Evolutionary conservation across 305 asterid genomes (phyloP).

Genomic region (Nicotiana rustica): DNA sequence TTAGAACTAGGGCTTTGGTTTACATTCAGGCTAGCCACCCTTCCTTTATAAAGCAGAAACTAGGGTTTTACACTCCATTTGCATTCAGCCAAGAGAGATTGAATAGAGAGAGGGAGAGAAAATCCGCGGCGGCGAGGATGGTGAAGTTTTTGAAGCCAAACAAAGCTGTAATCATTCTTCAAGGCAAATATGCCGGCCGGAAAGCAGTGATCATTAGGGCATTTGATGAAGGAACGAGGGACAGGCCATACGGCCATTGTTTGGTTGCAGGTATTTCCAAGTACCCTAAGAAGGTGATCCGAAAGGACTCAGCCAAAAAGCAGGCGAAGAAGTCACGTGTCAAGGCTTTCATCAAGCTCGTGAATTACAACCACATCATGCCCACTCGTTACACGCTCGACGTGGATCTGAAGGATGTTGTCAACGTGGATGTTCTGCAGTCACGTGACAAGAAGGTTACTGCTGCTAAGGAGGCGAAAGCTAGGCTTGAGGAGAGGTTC

Average conservation of each 20-base stretch:
- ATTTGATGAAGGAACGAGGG: constrained; percentile 51
- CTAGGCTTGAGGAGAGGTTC: constrained; percentile 53
- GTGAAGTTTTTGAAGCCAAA: constrained; percentile 52
- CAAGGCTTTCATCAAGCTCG: constrained; percentile 48
- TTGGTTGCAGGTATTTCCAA: constrained; percentile 49
- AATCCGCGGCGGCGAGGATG: constrained; percentile 35
- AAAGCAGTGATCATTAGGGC: constrained; percentile 45
- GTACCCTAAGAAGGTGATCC: constrained; percentile 52
- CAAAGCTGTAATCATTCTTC: constrained; percentile 51
- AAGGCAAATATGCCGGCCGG: constrained; percentile 51
- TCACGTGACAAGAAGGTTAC: constrained; percentile 47
- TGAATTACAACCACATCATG: constrained; percentile 55
- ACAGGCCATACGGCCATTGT: constrained; percentile 52
- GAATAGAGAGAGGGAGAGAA: neutral
- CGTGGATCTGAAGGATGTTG: constrained; percentile 48
- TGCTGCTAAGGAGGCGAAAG: constrained; percentile 45
- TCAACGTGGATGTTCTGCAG: constrained; percentile 39
- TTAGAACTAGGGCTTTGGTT: constrained; percentile 4
- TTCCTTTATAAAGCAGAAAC: neutral
- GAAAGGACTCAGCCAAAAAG: constrained; percentile 53
- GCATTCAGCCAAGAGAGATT: neutral
- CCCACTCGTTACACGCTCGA: constrained; percentile 57
- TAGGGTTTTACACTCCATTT: neutral
- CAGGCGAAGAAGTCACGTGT: constrained; percentile 55
- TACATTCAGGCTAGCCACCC: neutral